These are phyloP conservation scores for Blastocystis hominis DNA, from an alignment of 352 stramenopile genomes.

Conservation along the genomic window DNA sequence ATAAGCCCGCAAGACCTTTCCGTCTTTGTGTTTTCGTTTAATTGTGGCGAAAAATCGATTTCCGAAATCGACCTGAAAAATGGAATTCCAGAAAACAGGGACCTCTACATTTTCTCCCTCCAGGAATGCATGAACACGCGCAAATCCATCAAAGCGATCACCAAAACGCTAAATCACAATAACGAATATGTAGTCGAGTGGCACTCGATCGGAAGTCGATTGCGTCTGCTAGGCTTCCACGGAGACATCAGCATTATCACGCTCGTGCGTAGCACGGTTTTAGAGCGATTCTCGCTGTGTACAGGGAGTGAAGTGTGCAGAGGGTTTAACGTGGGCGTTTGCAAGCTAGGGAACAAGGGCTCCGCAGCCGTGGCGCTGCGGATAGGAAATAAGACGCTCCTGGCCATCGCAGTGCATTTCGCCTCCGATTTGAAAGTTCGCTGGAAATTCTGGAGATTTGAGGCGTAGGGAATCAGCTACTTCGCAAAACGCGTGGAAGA, in stretches of 20 bases:
- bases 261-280: neutral
- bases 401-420: neutral
- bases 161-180: neutral
- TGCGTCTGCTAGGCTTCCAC: neutral
- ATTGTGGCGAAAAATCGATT: neutral
- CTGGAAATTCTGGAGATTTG: neutral
- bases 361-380: neutral
- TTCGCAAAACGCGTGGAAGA: neutral
- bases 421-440: conserved; percentile 21
- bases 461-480: conserved; percentile 5
- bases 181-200: neutral
- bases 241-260: neutral
- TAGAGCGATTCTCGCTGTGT: neutral
- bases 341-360: neutral
- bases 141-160: neutral
- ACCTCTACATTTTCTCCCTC: conserved; percentile 19
- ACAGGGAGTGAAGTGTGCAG: no score
- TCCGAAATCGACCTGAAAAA: neutral
- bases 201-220: neutral
- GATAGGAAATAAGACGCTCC: neutral
- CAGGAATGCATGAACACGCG: neutral
- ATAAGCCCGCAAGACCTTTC: neutral
- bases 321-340: neutral
- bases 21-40: neutral
- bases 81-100: neutral